These are phyloP conservation scores for Pleodorina starrii DNA, from an alignment of 139 green algal genomes.

Conservation along the genomic window DNA sequence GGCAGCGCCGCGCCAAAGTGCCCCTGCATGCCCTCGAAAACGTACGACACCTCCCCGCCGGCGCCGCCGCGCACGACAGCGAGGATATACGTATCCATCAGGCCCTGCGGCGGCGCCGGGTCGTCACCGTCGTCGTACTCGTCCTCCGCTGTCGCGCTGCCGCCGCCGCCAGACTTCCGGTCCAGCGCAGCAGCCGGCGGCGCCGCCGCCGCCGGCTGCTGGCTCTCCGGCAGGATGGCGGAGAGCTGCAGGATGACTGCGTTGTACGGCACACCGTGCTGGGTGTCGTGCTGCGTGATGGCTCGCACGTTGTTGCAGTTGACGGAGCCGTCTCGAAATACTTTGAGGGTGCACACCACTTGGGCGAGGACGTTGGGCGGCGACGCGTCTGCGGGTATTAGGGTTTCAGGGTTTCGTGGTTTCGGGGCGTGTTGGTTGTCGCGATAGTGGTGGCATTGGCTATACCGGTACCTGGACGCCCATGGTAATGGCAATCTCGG, in stretches of 20 bases:
- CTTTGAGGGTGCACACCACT: conserved; percentile 52
- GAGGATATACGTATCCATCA: background rate
- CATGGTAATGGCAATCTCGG: too few species aligned
- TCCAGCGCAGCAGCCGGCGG: background rate
- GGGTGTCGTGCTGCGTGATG: conserved; percentile 46
- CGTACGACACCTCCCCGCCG: conserved; percentile 15
- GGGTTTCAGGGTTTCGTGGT: background rate
- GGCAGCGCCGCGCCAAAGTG: conserved; percentile 4
- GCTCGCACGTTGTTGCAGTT: conserved; percentile 49
- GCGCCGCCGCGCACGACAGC: conserved; percentile 20
- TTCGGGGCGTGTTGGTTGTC: too few species aligned
- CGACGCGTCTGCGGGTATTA: background rate
- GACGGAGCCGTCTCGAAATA: background rate
- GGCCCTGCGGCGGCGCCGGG: background rate
- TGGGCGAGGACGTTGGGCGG: conserved; percentile 48
- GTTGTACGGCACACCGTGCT: conserved; percentile 54
- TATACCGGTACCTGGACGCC: too few species aligned
- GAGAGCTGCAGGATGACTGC: conserved; percentile 63
- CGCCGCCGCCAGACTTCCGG: background rate
- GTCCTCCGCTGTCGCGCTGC: background rate
- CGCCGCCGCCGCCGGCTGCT: background rate
- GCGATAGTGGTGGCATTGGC: too few species aligned
- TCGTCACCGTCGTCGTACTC: background rate
- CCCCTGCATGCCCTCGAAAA: conserved; percentile 20
- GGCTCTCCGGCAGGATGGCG: background rate